Evolutionary conservation across 352 stramenopile genomes (phyloP), one percentile per base, ranked within the genome.

Genomic region (Stephanocyclus meneghinianus): DNA sequence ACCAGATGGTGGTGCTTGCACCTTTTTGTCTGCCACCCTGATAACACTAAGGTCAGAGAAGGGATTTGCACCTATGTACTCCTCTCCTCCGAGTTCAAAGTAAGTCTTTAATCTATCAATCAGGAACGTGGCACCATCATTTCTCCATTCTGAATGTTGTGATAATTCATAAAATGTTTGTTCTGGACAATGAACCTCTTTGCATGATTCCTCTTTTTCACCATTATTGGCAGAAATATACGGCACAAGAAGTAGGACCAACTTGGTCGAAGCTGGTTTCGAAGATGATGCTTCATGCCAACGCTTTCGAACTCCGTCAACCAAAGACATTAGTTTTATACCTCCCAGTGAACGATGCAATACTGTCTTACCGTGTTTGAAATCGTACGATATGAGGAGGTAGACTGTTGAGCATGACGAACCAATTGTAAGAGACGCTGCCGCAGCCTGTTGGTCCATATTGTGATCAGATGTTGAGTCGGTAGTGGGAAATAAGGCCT

Each of bases 341-440:
- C 74, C 74, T 2, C 74, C 74, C 44, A 81, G 67, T 40, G 56
- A 50, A 66, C 74, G 59, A 68, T 81, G 65, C 65, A 81, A 60
- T 62, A 76, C 74, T 30, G 74, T 81, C 44, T 81, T 81, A 8
- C 61, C 74, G n/a, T 76, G 71, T 10, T 71, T 62, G 61, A 81
- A 81, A 51, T 81, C 74, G 32, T 81, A 81, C 29, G 59, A 42
- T n/a, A 81, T 53, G 45, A 76, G 32, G 18, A 81, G 51, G 64
- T 69, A 81, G 15, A 81, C 60, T 55, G 32, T 76, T 42, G 56
- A 68, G 55, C 74, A 81, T 62, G 66, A 44, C n/a, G 15, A 62
- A 37, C 74, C 74, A 30, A 81, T 81, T 50, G 57, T 70, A 45
- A 65, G 47, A 56, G 74, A 56, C 21, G 74, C 18, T 42, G 74